Base-by-base conservation (phyloP, 2,329 filamentous ascomycete genomes). In the Alternaria viburni region DNA sequence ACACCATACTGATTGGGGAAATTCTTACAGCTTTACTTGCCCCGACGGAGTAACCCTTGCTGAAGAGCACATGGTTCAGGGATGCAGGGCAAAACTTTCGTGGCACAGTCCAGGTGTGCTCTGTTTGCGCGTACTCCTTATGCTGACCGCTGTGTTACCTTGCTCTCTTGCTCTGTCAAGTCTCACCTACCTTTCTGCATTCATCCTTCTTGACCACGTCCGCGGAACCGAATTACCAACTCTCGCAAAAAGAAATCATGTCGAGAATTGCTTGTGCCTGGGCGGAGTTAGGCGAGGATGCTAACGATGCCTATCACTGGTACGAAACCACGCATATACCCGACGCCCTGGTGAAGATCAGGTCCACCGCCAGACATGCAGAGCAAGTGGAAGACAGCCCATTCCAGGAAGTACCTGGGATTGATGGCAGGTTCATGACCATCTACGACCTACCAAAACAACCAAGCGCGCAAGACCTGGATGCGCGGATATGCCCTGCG, bases 201-300 rank as follows among this genome's bases (percentile, higher is more conserved):
- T 21, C n/a, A 25, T n/a, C 17, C 17, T 15, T 30, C 36, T 36
- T 30, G 11, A 8, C 41, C 41, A 62, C 49, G 11, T 43, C 44
- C 47, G 17, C 55, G 15, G 47, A 25, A 54, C 17, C 41, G 12
- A 25, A 32, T n/a, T 12, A 57, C 25, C 7, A 47, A 21, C 6
- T 11, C 21, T 13, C 36, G 13, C 12, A 45, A 17, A 25, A 10
- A 23, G 19, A 46, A 36, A 64, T 32, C 30, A 69, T 68, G 65
- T 61, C 67, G 1, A 68, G 60, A 46, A 51, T 69, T 44, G 62
- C 65, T n/a, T 57, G 55, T 26, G 54, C 64, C 21, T 68, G 65
- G 65, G 55, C 59, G 25, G 66, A 68, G 12, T 28, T 69, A 15
- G 49, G 41, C 46, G 59, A 62, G 7, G 61, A 68, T 13, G 51